Evolutionary conservation across 352 stramenopile species (phyloP), one percentile per base, ranked within the genome.

Genomic region (Phytophthora palmivora): DNA sequence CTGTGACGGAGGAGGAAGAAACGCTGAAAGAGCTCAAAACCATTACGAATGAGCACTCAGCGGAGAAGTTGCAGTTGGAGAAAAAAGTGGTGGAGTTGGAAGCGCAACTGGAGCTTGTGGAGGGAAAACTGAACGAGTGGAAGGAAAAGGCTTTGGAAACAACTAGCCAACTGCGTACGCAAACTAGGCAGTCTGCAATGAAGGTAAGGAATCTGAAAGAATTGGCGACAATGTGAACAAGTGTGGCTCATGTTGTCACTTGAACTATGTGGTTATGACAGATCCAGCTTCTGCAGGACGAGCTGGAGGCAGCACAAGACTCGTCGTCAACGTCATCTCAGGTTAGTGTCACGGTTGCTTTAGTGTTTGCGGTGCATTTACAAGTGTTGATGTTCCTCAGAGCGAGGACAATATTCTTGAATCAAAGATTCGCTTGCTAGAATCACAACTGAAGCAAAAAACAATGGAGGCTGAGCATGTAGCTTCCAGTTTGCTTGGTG

Each of bases 1-100:
- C 84, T 16, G 64, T 91, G 0, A 50, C 48, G 0, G 83, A 92
- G 53, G 87, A 92, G 64, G 72, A 92, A 21, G 67, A 85, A 47
- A 82, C 82, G 14, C 76, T 82, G 10, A 67, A 74, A 34, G 80
- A 95, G 63, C 69, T 93, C 1, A 87, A 87, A 47, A 64, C 45
- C 4, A 51, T 74, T 14, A 84, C 69, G 2, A 84, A 73, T 33
- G 70, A 88, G 47, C 69, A 78, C 44, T 72, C 83, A 37, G 79
- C 50, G 12, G 79, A 91, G 56, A 86, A 86, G 45, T 61, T 94
- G 16, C 42, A 78, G 48, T 39, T 87, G 22, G 72, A 91, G 46
- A 92, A 91, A 59, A 88, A 79, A 59, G 69, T 86, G 30, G 82
- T 90, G 7, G 82, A 94, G 53, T 58, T 90, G 46, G 81, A 92